phyloP scores from a whole-genome alignment of 495 filamentous ascomycete genomes.

The Tuber borchii region DNA sequence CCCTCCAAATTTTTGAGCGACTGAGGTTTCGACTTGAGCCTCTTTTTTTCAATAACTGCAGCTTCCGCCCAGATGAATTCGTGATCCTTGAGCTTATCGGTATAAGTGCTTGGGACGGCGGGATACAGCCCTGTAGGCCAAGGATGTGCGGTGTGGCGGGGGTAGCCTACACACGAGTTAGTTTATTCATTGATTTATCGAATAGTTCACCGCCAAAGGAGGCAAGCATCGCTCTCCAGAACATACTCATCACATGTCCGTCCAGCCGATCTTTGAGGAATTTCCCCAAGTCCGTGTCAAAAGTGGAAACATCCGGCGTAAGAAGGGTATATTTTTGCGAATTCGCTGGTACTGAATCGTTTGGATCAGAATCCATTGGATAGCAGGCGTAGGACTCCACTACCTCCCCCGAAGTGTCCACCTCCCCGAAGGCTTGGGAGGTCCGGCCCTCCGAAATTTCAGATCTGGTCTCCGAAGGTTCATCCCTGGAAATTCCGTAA shows the following conservation, averaged over 20 bases:
- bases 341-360: not conserved
- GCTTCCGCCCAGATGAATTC: not conserved
- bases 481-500: not conserved
- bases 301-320: not conserved
- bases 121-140: not conserved
- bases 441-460: not conserved
- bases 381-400: accelerated
- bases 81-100: not conserved
- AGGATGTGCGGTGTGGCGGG: not conserved
- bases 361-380: not conserved
- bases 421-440: accelerated
- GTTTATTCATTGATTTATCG: not conserved
- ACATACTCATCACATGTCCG: not conserved
- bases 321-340: not conserved
- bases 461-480: not conserved
- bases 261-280: not conserved
- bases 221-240: not conserved
- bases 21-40: not conserved
- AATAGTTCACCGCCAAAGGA: not conserved
- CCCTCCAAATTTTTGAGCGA: not conserved
- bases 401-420: not conserved
- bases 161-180: not conserved
- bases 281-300: not conserved
- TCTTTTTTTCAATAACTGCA: not conserved
- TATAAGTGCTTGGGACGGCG: not conserved